Base-by-base conservation (phyloP, 2,329 filamentous ascomycete species). In the Botrytis fabae region DNA sequence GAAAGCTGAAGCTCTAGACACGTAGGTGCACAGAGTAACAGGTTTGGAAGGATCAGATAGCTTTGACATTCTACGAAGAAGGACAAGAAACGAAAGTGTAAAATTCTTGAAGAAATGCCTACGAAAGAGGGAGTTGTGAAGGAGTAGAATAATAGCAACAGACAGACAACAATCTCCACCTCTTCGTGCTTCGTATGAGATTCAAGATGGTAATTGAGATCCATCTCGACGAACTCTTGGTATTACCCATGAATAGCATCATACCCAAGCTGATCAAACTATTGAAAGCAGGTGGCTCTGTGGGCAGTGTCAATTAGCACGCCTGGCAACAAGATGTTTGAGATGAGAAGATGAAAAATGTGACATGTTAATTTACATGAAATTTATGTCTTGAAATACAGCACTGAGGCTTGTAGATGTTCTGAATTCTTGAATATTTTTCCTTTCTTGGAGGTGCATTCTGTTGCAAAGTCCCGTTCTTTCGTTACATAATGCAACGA, bases 1-100 rank as follows among this genome's bases (percentile, higher is more conserved):
- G 25, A 72, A 72, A n/a, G 51, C 32, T 51, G 70, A 72, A 61
- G 63, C 70, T 60, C 51, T 72, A 28, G 70, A 69, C 5, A 61
- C n/a, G 2, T 28, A 9, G 22, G 40, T 69, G 12, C 16, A 2
- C 20, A 69, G 22, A 48, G 48, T 16, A 32, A 25, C 18, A 61
- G 42, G n/a, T 25, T 54, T 28, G 42, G 48, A 32, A 51, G 42
- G 22, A 42, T 18, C 12, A 32, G 35, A 28, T 69, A 60, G 48
- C 32, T 42, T 69, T 22, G 32, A 14, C 70, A 72, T 72, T 25
- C 32, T 69, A 32, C 3, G n/a, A 40, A 14, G 28, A 46, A 16
- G 40, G 35, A 32, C 32, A 40, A 35, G 42, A 20, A 42, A 18
- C 40, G 32, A 59, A 57, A 25, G 65, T 57, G 32, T 57, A 16